Conservation (phyloP, 345 rosid genomes). For the Toxicodendron radicans region DNA sequence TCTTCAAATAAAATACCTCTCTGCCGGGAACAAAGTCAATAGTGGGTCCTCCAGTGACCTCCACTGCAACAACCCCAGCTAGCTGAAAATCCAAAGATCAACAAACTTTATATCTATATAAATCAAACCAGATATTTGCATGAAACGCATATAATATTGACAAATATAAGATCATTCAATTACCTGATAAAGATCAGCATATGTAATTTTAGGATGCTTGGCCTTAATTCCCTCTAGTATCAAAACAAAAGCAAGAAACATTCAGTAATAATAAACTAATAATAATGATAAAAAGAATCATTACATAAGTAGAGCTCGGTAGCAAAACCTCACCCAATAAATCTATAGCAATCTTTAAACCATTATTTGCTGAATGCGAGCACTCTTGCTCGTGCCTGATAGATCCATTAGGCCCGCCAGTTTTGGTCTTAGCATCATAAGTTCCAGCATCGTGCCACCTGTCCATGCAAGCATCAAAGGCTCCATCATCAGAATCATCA, state of each 20-base stretch:
- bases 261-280: neutral
- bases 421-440: conserved; percentile 68
- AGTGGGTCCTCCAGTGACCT: conserved; percentile 76
- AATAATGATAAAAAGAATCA: neutral
- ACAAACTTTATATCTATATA: neutral
- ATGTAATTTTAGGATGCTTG: conserved; percentile 62
- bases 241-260: conserved; percentile 25
- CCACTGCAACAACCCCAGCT: conserved; percentile 86
- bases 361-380: conserved; percentile 49
- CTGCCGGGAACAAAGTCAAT: conserved; percentile 74
- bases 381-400: conserved; percentile 58
- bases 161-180: neutral
- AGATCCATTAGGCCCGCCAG: conserved; percentile 93
- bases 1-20: conserved; percentile 41
- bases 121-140: neutral
- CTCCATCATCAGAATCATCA: neutral
- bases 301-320: neutral
- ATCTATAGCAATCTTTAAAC: conserved; percentile 62
- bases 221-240: conserved; percentile 62
- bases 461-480: neutral
- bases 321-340: conserved; percentile 55
- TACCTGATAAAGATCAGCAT: conserved; percentile 88
- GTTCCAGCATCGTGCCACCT: conserved; percentile 98
- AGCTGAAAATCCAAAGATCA: conserved; percentile 45
- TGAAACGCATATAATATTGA: neutral